These are phyloP conservation scores for Venturiaceae sp. DNA, from an alignment of 2,329 filamentous ascomycete genomes.

Conservation along the genomic window DNA sequence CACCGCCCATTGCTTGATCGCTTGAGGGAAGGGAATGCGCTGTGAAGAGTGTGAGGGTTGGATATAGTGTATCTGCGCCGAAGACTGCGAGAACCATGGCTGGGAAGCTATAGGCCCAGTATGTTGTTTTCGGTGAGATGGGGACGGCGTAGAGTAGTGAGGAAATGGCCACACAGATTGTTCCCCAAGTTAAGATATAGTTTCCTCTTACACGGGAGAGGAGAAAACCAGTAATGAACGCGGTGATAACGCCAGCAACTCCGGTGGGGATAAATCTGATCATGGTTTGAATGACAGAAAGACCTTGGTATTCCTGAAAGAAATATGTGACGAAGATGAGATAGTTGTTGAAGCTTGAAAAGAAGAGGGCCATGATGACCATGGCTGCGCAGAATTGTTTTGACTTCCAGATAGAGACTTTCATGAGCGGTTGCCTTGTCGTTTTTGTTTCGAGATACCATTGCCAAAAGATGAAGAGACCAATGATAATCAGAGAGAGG, in stretches of 20 bases:
- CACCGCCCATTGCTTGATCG: constrained; percentile 59
- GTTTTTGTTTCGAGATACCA: constrained; percentile 45
- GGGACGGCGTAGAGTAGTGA: constrained; percentile 49
- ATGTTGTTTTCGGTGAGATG: constrained; percentile 49
- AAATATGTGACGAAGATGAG: constrained; percentile 60
- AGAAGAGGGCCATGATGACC: constrained; percentile 57
- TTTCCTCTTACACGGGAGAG: constrained; percentile 4
- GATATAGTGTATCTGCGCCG: constrained; percentile 58
- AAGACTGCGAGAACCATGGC: constrained; percentile 58
- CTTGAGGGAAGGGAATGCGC: constrained; percentile 51
- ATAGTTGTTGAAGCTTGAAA: constrained; percentile 58
- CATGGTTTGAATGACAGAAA: constrained; percentile 55
- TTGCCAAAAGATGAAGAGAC: constrained; percentile 52
- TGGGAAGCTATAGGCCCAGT: constrained; percentile 58
- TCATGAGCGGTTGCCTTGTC: constrained; percentile 49
- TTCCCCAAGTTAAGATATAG: constrained; percentile 1
- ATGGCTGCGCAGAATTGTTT: constrained; percentile 52
- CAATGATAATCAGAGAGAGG: constrained; percentile 46
- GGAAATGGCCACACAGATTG: background rate
- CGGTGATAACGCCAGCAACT: constrained; percentile 47
- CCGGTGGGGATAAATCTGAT: constrained; percentile 60
- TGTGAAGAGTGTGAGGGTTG: constrained; percentile 55
- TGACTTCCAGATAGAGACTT: constrained; percentile 54
- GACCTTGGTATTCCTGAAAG: constrained; percentile 57
- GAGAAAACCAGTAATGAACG: constrained; percentile 34